Evolutionary conservation across 768 basidiomycete species (phyloP).

Genomic region (Rhizopogon vesiculosus): DNA sequence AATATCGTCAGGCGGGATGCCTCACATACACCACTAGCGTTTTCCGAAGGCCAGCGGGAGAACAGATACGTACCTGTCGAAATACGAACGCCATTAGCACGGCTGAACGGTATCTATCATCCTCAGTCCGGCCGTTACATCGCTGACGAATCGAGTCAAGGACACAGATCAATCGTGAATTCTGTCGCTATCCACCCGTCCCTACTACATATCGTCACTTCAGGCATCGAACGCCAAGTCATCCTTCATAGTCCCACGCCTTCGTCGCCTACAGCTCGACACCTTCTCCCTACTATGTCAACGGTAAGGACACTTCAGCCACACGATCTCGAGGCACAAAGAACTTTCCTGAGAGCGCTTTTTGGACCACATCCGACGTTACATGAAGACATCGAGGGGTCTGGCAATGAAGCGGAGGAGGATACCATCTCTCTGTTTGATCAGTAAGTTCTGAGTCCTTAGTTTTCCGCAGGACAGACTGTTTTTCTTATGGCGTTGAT

Average conservation of each 20-base stretch:
- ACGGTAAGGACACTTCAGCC: slow-evolving; percentile 43
- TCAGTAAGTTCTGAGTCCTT: slow-evolving; percentile 42
- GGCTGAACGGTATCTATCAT: slow-evolving; percentile 45
- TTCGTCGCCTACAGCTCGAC: slow-evolving; percentile 44
- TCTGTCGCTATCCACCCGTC: slow-evolving; percentile 68
- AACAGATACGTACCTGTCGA: slow-evolving; percentile 56
- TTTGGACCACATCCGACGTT: slow-evolving; percentile 21
- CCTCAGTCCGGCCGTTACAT: neutral
- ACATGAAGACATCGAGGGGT: slow-evolving; percentile 22
- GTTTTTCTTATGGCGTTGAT: slow-evolving; percentile 7
- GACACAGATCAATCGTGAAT: slow-evolving; percentile 78
- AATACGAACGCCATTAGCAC: slow-evolving; percentile 57
- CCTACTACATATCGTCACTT: slow-evolving; percentile 59
- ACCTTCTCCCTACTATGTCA: slow-evolving; percentile 42
- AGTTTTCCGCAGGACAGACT: neutral
- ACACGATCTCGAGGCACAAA: slow-evolving; percentile 28
- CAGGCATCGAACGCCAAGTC: slow-evolving; percentile 70
- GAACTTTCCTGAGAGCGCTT: slow-evolving; percentile 34
- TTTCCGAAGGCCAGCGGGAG: slow-evolving; percentile 33
- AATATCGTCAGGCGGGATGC: slow-evolving; percentile 3
- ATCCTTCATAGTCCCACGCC: slow-evolving; percentile 64
- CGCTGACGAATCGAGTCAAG: slow-evolving; percentile 24
- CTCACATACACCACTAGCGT: slow-evolving; percentile 33
- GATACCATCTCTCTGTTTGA: slow-evolving; percentile 66
- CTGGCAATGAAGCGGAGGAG: slow-evolving; percentile 37